Evolutionary conservation across 306 rosid species (phyloP).

Genomic region (Inga oerstediana): DNA sequence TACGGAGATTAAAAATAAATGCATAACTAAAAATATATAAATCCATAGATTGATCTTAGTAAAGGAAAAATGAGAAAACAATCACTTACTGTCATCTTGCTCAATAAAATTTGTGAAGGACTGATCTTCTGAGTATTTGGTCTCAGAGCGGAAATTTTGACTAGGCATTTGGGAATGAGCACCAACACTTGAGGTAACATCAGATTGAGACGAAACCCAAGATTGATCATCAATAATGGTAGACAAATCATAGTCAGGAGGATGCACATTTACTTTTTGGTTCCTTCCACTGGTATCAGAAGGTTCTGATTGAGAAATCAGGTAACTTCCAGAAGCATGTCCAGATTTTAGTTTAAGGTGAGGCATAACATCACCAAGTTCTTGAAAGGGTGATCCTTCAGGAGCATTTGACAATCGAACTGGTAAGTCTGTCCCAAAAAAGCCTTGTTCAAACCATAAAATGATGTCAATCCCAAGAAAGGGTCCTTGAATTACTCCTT

Average conservation of each 20-base stretch:
- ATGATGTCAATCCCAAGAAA: slow-evolving; percentile 77
- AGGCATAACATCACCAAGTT: slow-evolving; percentile 74
- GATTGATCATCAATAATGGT: slow-evolving; percentile 40
- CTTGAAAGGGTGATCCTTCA: slow-evolving; percentile 60
- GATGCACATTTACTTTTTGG: slow-evolving; percentile 43
- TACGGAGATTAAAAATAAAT: slow-evolving; percentile 15
- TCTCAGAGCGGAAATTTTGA: slow-evolving; percentile 43
- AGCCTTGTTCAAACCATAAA: slow-evolving; percentile 77
- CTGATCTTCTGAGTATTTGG: slow-evolving; percentile 51
- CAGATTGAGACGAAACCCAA: slow-evolving; percentile 51
- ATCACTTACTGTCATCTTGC: slow-evolving; percentile 55
- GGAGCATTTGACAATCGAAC: slow-evolving; percentile 67
- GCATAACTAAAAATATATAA: slow-evolving; percentile 18
- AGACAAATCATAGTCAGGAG: slow-evolving; percentile 42
- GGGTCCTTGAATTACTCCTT: slow-evolving; percentile 70
- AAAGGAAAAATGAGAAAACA: slow-evolving; percentile 18
- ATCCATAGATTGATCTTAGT: neutral
- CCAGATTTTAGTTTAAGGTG: slow-evolving; percentile 50
- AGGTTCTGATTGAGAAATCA: slow-evolving; percentile 46
- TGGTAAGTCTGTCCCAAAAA: slow-evolving; percentile 64
- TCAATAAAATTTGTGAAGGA: slow-evolving; percentile 43
- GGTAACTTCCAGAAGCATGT: slow-evolving; percentile 38
- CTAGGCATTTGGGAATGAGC: slow-evolving; percentile 41
- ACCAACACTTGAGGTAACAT: slow-evolving; percentile 39
- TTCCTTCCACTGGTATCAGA: slow-evolving; percentile 48